Conservation (phyloP, 2,329 filamentous ascomycete species). For the Claviceps sp. region DNA sequence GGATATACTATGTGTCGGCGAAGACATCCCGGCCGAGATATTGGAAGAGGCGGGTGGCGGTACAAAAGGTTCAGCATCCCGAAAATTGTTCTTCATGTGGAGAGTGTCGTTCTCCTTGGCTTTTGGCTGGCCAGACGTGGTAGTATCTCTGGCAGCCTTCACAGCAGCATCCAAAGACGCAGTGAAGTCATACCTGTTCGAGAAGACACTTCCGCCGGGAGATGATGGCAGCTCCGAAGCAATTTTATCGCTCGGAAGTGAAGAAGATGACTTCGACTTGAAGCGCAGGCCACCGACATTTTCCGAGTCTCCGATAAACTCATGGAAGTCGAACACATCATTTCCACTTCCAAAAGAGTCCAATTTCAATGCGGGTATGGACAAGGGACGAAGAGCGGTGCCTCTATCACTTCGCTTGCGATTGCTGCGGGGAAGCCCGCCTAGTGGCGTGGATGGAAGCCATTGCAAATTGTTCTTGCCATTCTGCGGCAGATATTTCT, state of each 20-base stretch:
- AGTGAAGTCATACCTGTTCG: constrained; percentile 89
- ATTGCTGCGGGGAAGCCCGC: constrained; percentile 54
- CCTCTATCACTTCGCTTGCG: constrained; percentile 29
- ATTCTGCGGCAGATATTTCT: constrained; percentile 54
- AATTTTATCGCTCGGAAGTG: constrained; percentile 49
- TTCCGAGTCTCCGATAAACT: constrained; percentile 50
- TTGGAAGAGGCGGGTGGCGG: background rate
- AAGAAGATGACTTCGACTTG: constrained; percentile 53
- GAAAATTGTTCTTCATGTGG: constrained; percentile 38
- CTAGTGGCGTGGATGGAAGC: constrained; percentile 34
- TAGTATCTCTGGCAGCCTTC: constrained; percentile 51
- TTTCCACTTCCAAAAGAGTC: constrained; percentile 60
- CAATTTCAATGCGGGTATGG: constrained; percentile 39
- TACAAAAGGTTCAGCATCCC: constrained; percentile 11
- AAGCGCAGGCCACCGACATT: constrained; percentile 46
- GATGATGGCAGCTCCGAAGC: constrained; percentile 35
- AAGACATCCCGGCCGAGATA: constrained; percentile 13
- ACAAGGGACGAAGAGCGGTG: constrained; percentile 33
- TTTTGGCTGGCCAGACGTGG: constrained; percentile 23
- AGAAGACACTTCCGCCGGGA: constrained; percentile 62
- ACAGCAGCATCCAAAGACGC: constrained; percentile 81
- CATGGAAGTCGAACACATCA: constrained; percentile 40
- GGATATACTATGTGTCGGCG: constrained; percentile 40
- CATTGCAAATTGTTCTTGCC: constrained; percentile 41
- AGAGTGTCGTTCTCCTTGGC: constrained; percentile 43